Conservation (phyloP, 176 grass and related monocot species). For the Avena atlantica region DNA sequence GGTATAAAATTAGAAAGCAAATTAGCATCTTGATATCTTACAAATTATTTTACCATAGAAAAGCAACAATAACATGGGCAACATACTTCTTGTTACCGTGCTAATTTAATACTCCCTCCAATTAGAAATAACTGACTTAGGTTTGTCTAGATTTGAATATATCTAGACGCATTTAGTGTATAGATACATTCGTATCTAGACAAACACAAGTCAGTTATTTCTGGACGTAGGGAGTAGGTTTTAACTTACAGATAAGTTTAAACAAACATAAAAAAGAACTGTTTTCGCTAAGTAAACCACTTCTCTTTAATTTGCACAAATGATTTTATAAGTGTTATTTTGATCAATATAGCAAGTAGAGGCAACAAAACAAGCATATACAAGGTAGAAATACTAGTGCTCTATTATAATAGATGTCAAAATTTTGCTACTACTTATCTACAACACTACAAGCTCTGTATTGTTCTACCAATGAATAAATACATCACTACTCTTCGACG, state of each 20-base stretch:
- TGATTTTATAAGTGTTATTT: not conserved
- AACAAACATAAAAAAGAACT: not conserved
- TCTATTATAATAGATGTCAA: not conserved
- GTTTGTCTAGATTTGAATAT: too few relatives aligned
- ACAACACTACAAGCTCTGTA: not conserved
- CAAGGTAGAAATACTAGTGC: not conserved
- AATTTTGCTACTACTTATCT: not conserved
- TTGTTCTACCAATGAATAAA: not conserved
- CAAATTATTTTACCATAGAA: not conserved
- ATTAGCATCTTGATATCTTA: not conserved
- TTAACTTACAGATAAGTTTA: not conserved
- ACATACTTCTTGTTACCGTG: not conserved
- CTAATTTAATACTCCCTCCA: not conserved
- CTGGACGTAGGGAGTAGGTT: too few relatives aligned
- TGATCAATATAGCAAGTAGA: not conserved
- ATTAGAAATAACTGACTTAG: too few relatives aligned
- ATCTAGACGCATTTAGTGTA: too few relatives aligned
- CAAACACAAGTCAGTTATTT: too few relatives aligned
- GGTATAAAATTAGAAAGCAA: not conserved
- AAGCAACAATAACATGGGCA: not conserved
- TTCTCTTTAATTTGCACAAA: not conserved
- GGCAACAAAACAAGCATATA: not conserved
- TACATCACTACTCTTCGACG: not conserved
- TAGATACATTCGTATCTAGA: too few relatives aligned
- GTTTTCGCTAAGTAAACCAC: not conserved